Conservation (phyloP, 768 basidiomycete species). For the Hortiboletus campestris region DNA sequence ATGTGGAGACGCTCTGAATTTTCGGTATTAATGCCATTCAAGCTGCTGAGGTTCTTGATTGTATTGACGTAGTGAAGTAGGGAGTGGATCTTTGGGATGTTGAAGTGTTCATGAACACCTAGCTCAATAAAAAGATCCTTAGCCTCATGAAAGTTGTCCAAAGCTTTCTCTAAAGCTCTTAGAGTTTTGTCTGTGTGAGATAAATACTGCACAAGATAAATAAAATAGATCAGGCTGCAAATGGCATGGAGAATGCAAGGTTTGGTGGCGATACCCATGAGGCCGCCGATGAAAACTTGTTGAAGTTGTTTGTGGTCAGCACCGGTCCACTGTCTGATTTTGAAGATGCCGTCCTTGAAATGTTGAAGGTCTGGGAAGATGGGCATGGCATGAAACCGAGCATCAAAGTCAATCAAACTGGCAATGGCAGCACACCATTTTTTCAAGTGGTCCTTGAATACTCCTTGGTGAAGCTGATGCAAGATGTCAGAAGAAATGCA, state of each 20-base stretch:
- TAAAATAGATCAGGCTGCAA: not conserved
- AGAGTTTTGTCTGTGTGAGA: not conserved
- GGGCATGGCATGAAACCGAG: not conserved
- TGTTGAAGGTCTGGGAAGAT: not conserved
- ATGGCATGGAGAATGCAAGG: not conserved
- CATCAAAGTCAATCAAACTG: not conserved
- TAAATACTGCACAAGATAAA: not conserved
- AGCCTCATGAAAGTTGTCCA: not conserved
- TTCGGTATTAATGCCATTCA: not conserved
- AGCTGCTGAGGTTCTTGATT: not conserved
- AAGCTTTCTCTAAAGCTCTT: not conserved
- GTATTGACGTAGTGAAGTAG: not conserved
- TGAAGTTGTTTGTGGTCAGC: not conserved
- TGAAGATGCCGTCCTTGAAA: not conserved
- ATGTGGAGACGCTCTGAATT: not conserved
- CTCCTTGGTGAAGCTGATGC: not conserved
- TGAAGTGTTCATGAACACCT: not conserved
- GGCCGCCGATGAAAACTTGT: rapidly evolving
- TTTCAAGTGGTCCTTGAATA: slow-evolving; percentile 4
- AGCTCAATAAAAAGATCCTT: not conserved
- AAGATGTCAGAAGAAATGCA: not conserved
- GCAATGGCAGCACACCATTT: not conserved
- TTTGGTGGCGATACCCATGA: not conserved
- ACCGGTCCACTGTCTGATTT: not conserved
- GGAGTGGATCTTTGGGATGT: not conserved